These are phyloP conservation scores for Ceratocystis cubensis DNA, from an alignment of 2,329 filamentous ascomycete species.

Conservation along the genomic window DNA sequence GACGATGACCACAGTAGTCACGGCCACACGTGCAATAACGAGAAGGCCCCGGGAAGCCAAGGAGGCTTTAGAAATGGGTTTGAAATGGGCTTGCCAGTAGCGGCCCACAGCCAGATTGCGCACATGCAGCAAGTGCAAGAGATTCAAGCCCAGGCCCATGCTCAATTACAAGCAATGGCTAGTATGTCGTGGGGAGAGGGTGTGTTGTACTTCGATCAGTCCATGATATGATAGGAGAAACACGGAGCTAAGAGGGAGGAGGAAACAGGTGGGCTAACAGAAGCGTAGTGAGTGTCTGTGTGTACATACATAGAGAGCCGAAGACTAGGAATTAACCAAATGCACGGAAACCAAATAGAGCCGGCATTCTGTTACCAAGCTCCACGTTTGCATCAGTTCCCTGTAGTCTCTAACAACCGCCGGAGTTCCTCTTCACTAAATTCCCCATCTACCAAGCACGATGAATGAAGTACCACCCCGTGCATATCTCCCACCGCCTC, in stretches of 20 bases:
- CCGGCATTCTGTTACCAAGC: not conserved
- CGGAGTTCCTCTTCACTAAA: conserved; percentile 15
- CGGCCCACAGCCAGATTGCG: conserved; percentile 10
- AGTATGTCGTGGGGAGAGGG: conserved; percentile 4
- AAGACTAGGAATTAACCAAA: not conserved
- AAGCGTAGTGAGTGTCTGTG: not conserved
- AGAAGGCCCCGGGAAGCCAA: too few relatives aligned
- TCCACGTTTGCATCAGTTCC: not conserved
- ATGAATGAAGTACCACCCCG: conserved; percentile 21
- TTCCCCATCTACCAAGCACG: conserved; percentile 19
- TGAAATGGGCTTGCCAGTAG: conserved; percentile 10
- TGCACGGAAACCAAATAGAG: not conserved
- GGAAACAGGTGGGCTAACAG: not conserved
- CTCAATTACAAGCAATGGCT: not conserved
- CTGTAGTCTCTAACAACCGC: conserved; percentile 14
- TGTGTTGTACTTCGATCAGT: conserved; percentile 9
- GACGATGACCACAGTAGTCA: not conserved
- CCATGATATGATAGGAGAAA: not conserved
- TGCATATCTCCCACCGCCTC: not conserved
- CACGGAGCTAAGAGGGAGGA: not conserved
- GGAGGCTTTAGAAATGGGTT: conserved; percentile 1
- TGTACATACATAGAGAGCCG: not conserved
- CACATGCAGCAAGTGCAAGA: conserved; percentile 17
- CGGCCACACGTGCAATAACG: not conserved
- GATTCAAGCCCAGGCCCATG: not conserved